Evolutionary conservation across 495 filamentous ascomycete species (phyloP), one percentile per base, ranked within the genome.

Genomic region (Symbiotaphrina buchneri): DNA sequence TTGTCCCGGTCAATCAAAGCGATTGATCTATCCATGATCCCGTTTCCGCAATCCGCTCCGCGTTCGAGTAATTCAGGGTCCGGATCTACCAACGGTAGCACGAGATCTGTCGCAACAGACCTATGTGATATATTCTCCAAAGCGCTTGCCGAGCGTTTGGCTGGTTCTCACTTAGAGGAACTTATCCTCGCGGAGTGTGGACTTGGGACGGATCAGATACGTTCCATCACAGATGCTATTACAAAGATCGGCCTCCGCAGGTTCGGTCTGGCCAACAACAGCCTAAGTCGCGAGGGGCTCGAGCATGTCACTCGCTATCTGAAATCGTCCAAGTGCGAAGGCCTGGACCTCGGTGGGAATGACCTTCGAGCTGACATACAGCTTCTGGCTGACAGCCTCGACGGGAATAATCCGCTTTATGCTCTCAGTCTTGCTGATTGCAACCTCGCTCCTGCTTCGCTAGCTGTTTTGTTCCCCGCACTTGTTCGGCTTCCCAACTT

Each of bases 301-400:
- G 61, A 70, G 32, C 74, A 87, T 47, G 61, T 93, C 23, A 60
- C 74, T 19, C 61, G 63, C 30, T 93, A 80, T 49, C 46, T 94
- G 22, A 59, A 64, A 29, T 62, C 60, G 25, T 74, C 73, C 0
- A 58, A 68, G 25, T 97, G 85, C 39, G 78, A 91, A 46, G 87
- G 81, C 1, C 55, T 97, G 4, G 87, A 95, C 48, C 51, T 97
- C n/a, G 84, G 84, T 21, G 81, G 81, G n/a, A 95, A 93, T 42
- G 67, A 83, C 39, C 52, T 80, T 23, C 53, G 68, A 36, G 67
- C 82, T 19, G 60, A 72, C 36, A 53, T 92, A n/a, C 59, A 63
- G 27, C 52, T 70, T 19, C 49, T 97, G 21, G 65, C 70, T 1
- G 59, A 63, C 11, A 63, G 63, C 11, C 48, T 91, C 22, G 57